phyloP scores from a whole-genome alignment of 2,329 filamentous ascomycete species.

The Cladosporium oxysporum region DNA sequence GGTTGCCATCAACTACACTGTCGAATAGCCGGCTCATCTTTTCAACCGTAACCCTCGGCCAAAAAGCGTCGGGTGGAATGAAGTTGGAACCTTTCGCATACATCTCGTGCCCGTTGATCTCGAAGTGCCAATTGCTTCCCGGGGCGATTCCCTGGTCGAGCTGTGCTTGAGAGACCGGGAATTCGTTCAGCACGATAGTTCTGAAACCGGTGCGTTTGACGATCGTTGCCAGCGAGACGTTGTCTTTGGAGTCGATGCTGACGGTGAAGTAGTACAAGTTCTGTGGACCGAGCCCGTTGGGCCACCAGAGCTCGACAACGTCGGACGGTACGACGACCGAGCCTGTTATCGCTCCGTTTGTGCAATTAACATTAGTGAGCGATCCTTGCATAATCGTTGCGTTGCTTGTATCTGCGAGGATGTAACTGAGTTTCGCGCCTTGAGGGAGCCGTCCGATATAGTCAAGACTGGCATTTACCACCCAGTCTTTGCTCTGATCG shows the following conservation, averaged over 20 bases:
- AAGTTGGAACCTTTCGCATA: conserved; percentile 67
- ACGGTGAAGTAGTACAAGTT: conserved; percentile 58
- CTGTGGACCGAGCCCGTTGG: conserved; percentile 57
- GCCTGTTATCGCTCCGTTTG: conserved; percentile 52
- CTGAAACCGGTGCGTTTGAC: conserved; percentile 62
- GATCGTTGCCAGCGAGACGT: conserved; percentile 44
- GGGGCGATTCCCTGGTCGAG: conserved; percentile 56
- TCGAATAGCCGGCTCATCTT: conserved; percentile 57
- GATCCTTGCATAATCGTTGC: conserved; percentile 41
- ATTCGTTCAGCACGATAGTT: conserved; percentile 62
- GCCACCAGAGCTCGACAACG: conserved; percentile 62
- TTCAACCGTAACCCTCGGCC: conserved; percentile 58
- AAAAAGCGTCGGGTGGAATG: conserved; percentile 64
- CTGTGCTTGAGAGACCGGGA: conserved; percentile 56
- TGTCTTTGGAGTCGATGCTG: conserved; percentile 33
- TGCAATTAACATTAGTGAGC: conserved; percentile 45
- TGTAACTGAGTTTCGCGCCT: conserved; percentile 49
- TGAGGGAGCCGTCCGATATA: conserved; percentile 52
- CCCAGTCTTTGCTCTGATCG: conserved; percentile 59
- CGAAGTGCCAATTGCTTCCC: conserved; percentile 64
- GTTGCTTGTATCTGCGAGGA: conserved; percentile 49
- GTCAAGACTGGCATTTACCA: conserved; percentile 63
- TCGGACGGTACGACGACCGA: conserved; percentile 45
- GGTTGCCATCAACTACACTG: conserved; percentile 58
- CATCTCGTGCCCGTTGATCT: conserved; percentile 64